Base-by-base conservation (phyloP, 192 early-diverging fungal species). In the Linnemannia zychae region DNA sequence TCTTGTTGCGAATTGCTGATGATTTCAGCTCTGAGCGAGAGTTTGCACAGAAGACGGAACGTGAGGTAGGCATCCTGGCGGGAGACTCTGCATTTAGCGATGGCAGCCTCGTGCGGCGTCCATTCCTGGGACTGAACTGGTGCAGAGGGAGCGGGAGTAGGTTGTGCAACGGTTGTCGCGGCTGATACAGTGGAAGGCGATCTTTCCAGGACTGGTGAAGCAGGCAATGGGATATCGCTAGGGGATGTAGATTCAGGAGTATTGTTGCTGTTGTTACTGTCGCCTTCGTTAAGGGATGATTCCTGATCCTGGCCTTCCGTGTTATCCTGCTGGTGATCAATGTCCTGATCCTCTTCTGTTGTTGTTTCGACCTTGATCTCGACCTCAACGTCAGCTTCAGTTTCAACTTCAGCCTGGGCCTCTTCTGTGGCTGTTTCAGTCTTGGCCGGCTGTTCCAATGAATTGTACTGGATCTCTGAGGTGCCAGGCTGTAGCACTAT, bases 41-140 rank as follows among this genome's bases (percentile, higher is more conserved):
- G 79, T 67, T 76, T 75, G 83, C 85, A 89, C 52, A 89, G 83
- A 36, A 89, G 78, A 0, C 86, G 81, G 80, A 89, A 87, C 1
- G 86, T 85, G 36, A 89, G 67, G 68, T 89, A 89, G 9, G 83
- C 78, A 72, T 89, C 88, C 80, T 89, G 86, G 77, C 88, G 37
- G 72, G 86, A 81, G 16, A 79, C 57, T 31, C 80, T 53, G 69
- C 80, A 87, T 1, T 76, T 74, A 12, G 79, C 67, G 48, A 79
- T 38, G 28, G 75, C 74, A 34, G 57, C 69, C 60, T 85, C 74
- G 31, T 65, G 82, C 46, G 80, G 74, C 0, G 77, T 77, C 11
- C 31, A 74, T n/a, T 87, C 78, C 31, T 74, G 81, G 66, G 73
- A 57, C 36, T 66, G 46, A 36, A 66, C 33, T 13, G 57, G 46